Evolutionary conservation across 2,329 filamentous ascomycete species (phyloP).

Genomic region (Trichoderma citrinoviride): DNA sequence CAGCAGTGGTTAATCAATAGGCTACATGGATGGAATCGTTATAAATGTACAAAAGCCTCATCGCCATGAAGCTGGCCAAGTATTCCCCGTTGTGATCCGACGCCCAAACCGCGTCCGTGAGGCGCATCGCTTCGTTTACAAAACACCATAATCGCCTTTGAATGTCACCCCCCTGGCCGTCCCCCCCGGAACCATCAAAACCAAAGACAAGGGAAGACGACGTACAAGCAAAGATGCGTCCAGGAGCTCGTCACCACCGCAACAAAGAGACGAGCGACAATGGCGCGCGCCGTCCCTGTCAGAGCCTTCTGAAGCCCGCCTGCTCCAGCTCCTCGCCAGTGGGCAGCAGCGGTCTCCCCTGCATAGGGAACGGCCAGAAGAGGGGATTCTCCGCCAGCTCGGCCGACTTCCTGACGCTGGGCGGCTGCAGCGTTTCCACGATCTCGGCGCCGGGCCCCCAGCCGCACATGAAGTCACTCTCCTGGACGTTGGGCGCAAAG

Average conservation of each 20-base stretch:
- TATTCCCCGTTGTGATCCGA: not conserved
- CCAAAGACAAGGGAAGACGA: not conserved
- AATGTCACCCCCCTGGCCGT: not conserved
- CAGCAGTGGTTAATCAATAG: not conserved
- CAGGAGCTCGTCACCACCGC: too few species aligned
- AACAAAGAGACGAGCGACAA: too few species aligned
- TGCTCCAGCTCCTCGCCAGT: constrained; percentile 47
- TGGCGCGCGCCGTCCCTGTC: not conserved
- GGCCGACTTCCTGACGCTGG: constrained; percentile 30
- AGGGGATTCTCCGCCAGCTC: constrained; percentile 51
- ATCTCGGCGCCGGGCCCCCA: constrained; percentile 39
- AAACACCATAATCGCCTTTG: not conserved
- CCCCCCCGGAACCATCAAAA: not conserved
- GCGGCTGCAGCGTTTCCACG: constrained; percentile 22
- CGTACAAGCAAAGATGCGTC: not conserved
- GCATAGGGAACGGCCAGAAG: constrained; percentile 62
- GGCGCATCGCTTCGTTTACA: constrained; percentile 14
- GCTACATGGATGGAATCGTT: not conserved
- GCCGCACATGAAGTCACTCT: constrained; percentile 48
- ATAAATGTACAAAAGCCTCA: not conserved
- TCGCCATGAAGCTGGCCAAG: not conserved
- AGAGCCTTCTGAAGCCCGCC: constrained; percentile 50
- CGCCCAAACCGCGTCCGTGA: constrained; percentile 3
- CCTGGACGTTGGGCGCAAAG: constrained; percentile 50
- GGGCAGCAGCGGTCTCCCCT: constrained; percentile 54